Conservation (phyloP, 1,139 yeast species). For the Blastobotrys illinoisensis region DNA sequence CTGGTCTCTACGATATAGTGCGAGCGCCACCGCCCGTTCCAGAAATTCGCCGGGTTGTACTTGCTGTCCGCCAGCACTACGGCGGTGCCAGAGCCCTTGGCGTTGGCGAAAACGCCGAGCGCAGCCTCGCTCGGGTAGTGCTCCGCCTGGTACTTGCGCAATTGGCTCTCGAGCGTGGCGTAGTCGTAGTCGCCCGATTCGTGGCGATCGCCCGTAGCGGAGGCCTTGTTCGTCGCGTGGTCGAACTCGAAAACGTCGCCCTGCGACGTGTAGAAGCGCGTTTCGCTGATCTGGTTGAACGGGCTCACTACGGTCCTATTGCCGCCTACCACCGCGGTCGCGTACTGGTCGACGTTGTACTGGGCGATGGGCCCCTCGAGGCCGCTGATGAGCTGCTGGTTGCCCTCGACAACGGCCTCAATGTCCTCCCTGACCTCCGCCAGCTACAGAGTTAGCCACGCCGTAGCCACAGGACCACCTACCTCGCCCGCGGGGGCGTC, state of each 20-base stretch:
- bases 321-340: slow-evolving; percentile 35
- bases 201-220: slow-evolving; percentile 44
- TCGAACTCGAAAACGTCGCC: slow-evolving; percentile 59
- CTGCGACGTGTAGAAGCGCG: slow-evolving; percentile 39
- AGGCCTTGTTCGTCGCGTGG: slow-evolving; percentile 42
- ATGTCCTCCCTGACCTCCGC: slow-evolving; percentile 21
- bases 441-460: slow-evolving; percentile 2
- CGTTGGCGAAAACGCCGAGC: slow-evolving; percentile 49
- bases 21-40: slow-evolving; percentile 88
- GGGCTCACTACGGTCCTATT: slow-evolving; percentile 38
- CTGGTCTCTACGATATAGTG: slow-evolving; percentile 44
- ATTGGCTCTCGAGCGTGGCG: slow-evolving; percentile 25
- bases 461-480: slow-evolving; percentile 14
- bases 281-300: slow-evolving; percentile 42
- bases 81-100: slow-evolving; percentile 36
- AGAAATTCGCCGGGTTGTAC: slow-evolving; percentile 69
- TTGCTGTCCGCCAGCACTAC: slow-evolving; percentile 66
- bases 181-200: slow-evolving; percentile 17
- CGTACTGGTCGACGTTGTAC: slow-evolving; percentile 41
- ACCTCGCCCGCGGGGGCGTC: slow-evolving; percentile 56
- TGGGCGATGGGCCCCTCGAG: slow-evolving; percentile 37
- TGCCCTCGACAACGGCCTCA: slow-evolving; percentile 34
- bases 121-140: slow-evolving; percentile 44
- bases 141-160: slow-evolving; percentile 37
- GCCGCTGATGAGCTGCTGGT: slow-evolving; percentile 26